Evolutionary conservation across 1,139 yeast genomes (phyloP), one percentile per base, ranked within the genome.

Genomic region (Candida dubliniensis): DNA sequence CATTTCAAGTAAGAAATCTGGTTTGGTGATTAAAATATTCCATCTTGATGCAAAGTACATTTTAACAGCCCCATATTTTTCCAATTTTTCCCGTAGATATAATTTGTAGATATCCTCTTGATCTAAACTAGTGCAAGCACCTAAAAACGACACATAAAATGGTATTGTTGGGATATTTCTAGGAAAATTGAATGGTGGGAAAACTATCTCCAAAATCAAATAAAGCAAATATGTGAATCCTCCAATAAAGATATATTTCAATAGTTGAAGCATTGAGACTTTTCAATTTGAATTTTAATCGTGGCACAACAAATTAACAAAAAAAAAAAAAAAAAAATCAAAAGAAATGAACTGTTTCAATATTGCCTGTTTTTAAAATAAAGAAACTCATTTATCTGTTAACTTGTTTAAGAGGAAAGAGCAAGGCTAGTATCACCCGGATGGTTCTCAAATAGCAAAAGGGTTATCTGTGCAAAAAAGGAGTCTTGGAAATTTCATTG

Each of bases 21-120:
- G 85, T 41, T 59, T 68, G 1, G 79, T 66, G 0, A 81, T 78
- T 34, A 81, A 55, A 13, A 81, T 72, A 52, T 81, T 81, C 87
- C 87, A 81, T 45, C 83, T 67, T 1, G 83, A 77, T 4, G 81
- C 86, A 65, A 81, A 81, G 54, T 75, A 81, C 8, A 80, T 66
- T 53, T 80, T 80, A 0, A 76, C 86, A 0, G 84, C 84, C 0
- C 87, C 87, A 53, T 75, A 63, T 54, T 62, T 68, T 50, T 66
- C 81, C 52, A 72, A 60, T 38, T 67, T 69, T 31, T 60, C 66
- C 49, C 67, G 68, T 47, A 70, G 60, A 54, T 67, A 80, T 33
- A 42, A 40, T 8, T 74, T 60, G 55, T 66, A 81, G 9, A 81
- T 66, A 34, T 77, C 69, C 29, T 64, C 58, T 51, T 81, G 86